Percentiles rank a stretch among this genome's conserved stretches.
Conservation (phyloP, 202 grass and related monocot genomes). For the Musa balbisiana region DNA sequence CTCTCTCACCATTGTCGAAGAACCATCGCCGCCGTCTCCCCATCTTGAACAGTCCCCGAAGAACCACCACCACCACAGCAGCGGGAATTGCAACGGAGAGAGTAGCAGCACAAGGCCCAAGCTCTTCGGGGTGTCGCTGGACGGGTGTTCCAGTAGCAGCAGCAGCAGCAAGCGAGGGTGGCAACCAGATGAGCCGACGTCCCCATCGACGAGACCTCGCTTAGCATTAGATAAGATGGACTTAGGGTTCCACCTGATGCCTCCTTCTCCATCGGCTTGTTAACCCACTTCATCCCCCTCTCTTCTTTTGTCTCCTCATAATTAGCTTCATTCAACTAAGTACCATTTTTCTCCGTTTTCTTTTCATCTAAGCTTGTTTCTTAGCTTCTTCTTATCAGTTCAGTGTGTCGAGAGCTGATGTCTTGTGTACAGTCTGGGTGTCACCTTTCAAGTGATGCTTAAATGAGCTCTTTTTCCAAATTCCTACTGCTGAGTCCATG, state of each 20-base stretch:
- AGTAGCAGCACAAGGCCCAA: neutral
- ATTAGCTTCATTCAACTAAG: too few species aligned
- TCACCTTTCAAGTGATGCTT: too few species aligned
- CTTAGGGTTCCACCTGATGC: conserved; percentile 46
- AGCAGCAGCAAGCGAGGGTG: neutral
- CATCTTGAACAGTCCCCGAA: too few species aligned
- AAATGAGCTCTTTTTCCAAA: neutral
- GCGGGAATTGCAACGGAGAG: neutral
- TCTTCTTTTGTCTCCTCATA: too few species aligned
- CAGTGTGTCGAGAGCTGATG: too few species aligned
- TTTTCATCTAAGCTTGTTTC: neutral
- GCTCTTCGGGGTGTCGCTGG: neutral
- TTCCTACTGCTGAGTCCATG: neutral
- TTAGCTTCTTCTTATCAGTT: neutral
- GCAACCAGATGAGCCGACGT: conserved; percentile 14
- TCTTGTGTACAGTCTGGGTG: too few species aligned
- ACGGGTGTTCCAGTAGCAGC: neutral
- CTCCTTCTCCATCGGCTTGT: conserved; percentile 21
- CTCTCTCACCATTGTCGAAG: conserved; percentile 82
- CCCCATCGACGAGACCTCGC: conserved; percentile 52
- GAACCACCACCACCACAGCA: neutral
- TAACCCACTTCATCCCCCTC: conserved; percentile 16
- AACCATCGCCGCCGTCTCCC: conserved; percentile 34
- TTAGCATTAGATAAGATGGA: conserved; percentile 44
- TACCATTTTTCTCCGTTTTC: neutral